Evolutionary conservation across 169 alveolate species (phyloP).

Genomic region (Plasmodium ovale): DNA sequence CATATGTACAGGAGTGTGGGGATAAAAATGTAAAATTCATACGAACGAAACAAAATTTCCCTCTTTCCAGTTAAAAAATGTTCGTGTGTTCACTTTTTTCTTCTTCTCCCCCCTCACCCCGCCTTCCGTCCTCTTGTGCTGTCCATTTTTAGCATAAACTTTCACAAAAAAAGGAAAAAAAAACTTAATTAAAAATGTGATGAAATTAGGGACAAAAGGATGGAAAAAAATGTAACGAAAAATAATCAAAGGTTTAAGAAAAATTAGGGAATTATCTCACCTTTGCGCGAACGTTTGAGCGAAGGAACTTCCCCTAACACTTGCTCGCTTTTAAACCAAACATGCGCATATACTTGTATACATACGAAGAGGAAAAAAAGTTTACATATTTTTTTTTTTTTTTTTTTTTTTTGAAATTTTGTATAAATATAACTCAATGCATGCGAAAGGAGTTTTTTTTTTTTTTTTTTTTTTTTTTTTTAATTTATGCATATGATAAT

Average conservation of each 20-base stretch:
- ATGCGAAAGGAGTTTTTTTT: constrained; percentile 58
- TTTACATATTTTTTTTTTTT: neutral
- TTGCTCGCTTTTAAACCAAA: too few species aligned
- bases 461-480: constrained; percentile 12
- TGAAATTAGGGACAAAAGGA: too few species aligned
- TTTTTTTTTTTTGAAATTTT: neutral
- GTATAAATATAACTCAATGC: constrained; percentile 47
- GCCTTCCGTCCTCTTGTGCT: neutral
- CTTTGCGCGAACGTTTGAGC: too few species aligned
- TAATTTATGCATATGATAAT: neutral
- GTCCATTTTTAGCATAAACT: neutral
- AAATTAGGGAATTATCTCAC: too few species aligned
- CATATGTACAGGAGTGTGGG: too few species aligned
- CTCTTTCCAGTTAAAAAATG: neutral
- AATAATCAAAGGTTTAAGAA: too few species aligned
- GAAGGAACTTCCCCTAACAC: too few species aligned
- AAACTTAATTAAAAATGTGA: neutral
- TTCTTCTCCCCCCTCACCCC: neutral
- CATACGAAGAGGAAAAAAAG: neutral
- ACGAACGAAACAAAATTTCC: neutral
- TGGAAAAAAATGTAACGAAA: neutral
- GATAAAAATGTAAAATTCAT: too few species aligned
- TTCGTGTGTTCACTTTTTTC: neutral
- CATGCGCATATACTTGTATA: too few species aligned
- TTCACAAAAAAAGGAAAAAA: neutral